Evolutionary conservation across 208 protist species (phyloP).

Genomic region (Spongospora subterranea): DNA sequence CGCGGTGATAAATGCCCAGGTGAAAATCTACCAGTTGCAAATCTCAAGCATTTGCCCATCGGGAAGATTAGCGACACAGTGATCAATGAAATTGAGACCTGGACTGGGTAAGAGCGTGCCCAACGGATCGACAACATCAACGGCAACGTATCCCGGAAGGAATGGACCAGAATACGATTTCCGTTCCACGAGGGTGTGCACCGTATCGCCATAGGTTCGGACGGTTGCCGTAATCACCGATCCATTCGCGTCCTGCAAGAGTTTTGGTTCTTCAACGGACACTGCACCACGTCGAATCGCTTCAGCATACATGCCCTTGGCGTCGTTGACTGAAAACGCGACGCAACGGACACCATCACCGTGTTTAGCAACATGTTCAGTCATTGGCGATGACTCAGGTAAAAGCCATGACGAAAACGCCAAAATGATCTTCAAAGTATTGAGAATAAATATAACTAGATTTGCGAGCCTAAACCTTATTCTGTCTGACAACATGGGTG

Average conservation of each 20-base stretch:
- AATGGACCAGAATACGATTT: conserved; percentile 75
- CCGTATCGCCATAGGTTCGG: conserved; percentile 77
- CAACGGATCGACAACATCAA: conserved; percentile 62
- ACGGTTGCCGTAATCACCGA: conserved; percentile 74
- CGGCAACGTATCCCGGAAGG: conserved; percentile 74
- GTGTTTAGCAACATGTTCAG: conserved; percentile 72
- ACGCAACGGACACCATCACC: conserved; percentile 81
- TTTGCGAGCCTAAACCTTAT: conserved; percentile 39
- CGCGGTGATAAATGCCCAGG: background rate
- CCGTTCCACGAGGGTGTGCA: conserved; percentile 81
- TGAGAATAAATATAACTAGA: background rate
- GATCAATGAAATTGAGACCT: conserved; percentile 75
- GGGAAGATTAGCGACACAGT: conserved; percentile 82
- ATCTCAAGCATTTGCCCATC: conserved; percentile 76
- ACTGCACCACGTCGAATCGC: conserved; percentile 70
- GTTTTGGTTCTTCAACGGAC: conserved; percentile 70
- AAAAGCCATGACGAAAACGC: conserved; percentile 76
- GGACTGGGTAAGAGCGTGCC: conserved; percentile 38
- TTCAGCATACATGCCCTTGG: conserved; percentile 71
- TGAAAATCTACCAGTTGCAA: conserved; percentile 35
- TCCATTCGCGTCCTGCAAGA: conserved; percentile 75
- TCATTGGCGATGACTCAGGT: conserved; percentile 72
- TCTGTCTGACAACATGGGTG: conserved; percentile 74
- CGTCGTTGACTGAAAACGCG: conserved; percentile 77
- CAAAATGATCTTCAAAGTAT: conserved; percentile 66